Evolutionary conservation across 164 flowering plant genomes (phyloP), one percentile per base, ranked within the genome.

Genomic region (Nymphaea colorata): DNA sequence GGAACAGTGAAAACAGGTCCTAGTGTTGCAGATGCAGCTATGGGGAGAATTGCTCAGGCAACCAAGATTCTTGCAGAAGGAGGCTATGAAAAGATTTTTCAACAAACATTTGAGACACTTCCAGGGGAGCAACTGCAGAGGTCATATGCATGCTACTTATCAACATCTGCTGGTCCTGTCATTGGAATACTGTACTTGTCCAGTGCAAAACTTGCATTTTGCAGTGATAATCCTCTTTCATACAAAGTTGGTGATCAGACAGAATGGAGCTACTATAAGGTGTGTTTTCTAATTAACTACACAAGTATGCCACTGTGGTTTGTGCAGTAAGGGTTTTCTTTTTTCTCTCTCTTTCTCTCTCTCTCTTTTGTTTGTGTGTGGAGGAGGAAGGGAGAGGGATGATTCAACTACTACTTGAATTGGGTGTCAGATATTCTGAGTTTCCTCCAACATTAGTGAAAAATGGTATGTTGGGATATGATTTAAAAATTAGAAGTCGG

Each of bases 111-210:
- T 78, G 93, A 90, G 62, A 77, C 85, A 42, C 82, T 81, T 72
- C 85, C 87, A 8, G 96, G 84, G 73, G 96, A 90, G 75, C 78
- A 82, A 73, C 86, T 90, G 62, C 79, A 71, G 67, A 83, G 82
- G 72, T 78, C 86, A 15, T 90, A 63, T 80, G 96, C 86, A 4
- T 90, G 93, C 72, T 90, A 87, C 77, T 66, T 90, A 44, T 90
- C 96, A 68, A 90, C 96, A 65, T 89, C 93, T 53, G 91, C 93
- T 68, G 93, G 93, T 61, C 96, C 96, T 66, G 87, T 90, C 17
- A 85, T 85, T 87, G 96, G 96, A 73, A 68, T 80, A 65, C 66
- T 90, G 67, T 90, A 86, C 75, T 64, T 86, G 2, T 90, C 93
- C n/a, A 82, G 90, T 2, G 90, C 80, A 68, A 90, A 90, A 74